Evolutionary conservation across 768 basidiomycete species (phyloP), one percentile per base, ranked within the genome.

Genomic region (Piloderma croceum): DNA sequence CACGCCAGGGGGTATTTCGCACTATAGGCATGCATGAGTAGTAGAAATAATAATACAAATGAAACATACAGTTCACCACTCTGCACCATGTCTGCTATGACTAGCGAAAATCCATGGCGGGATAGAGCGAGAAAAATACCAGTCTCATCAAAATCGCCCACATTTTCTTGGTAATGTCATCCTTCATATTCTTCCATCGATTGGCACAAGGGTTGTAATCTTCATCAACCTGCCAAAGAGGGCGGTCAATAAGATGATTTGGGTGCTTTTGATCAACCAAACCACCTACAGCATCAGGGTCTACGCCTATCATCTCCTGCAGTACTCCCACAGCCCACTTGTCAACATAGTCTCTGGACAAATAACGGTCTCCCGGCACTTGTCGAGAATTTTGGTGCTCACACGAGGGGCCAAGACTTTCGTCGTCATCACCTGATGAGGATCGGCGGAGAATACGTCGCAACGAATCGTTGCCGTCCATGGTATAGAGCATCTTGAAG

Each of bases 51-150:
- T 24, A 35, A 29, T 18, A 15, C 18, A 31, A 29, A 6, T n/a
- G 25, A 20, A 23, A 41, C 55, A 38, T 31, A 56, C 55, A 50
- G 45, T 39, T 57, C 54, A 11, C 55, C 52, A 23, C 57, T 58
- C 24, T 41, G 44, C 0, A 58, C 42, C 55, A 60, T 60, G 25
- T 60, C 53, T 6, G 38, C 41, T 1, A 45, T 48, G 1, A 49
- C 18, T 1, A 57, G 47, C 1, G 49, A 39, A 10, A 57, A 50
- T 3, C 55, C 53, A 45, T 60, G 58, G 0, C 48, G 37, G 36
- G 57, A 60, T 2, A 48, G 31, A 3, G 47, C 38, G 4, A 58
- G 25, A 29, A 58, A 60, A 6, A 58, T 31, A 12, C 54, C 53
- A 11, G 54, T 50, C 38, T 54, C 51, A 11, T 50, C 37, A 42